phyloP scores from a whole-genome alignment of 2,329 filamentous ascomycete species.

The Pezicula rhizophila region DNA sequence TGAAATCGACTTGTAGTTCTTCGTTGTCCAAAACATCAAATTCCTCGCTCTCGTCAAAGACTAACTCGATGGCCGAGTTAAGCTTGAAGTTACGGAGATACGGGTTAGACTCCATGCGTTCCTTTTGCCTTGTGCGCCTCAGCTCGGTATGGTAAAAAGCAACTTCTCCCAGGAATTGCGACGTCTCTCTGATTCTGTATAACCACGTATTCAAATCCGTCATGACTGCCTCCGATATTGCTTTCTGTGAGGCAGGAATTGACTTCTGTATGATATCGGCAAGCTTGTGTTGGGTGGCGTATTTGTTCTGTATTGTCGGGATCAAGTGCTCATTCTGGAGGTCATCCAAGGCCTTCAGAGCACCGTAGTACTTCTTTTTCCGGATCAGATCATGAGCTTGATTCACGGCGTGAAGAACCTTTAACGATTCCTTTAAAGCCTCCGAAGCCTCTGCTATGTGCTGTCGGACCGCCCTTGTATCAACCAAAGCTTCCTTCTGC shows the following conservation, averaged over 20 bases:
- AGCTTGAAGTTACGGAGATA: conserved; percentile 80
- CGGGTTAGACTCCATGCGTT: conserved; percentile 68
- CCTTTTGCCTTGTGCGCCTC: conserved; percentile 74
- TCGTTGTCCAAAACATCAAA: conserved; percentile 95
- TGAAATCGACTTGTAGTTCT: conserved; percentile 90
- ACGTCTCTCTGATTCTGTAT: conserved; percentile 89
- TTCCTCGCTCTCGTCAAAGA: conserved; percentile 91
- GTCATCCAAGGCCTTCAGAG: conserved; percentile 88
- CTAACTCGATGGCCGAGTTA: conserved; percentile 92
- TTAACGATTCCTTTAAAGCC: conserved; percentile 83
- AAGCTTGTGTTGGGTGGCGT: conserved; percentile 89
- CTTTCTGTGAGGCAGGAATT: conserved; percentile 84
- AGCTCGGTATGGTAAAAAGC: conserved; percentile 95
- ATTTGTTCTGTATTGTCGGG: conserved; percentile 67
- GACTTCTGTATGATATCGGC: conserved; percentile 95
- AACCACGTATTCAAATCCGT: conserved; percentile 95
- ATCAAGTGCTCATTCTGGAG: conserved; percentile 90
- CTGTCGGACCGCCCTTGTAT: conserved; percentile 84
- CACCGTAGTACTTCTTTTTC: conserved; percentile 93
- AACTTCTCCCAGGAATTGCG: conserved; percentile 91
- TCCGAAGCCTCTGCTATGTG: conserved; percentile 92
- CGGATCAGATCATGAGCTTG: conserved; percentile 86
- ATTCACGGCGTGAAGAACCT: conserved; percentile 87
- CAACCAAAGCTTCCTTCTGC: conserved; percentile 90
- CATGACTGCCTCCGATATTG: conserved; percentile 96